These are phyloP conservation scores for Magnolia kwangsiensis DNA, from an alignment of 164 flowering plant species.

Conservation along the genomic window DNA sequence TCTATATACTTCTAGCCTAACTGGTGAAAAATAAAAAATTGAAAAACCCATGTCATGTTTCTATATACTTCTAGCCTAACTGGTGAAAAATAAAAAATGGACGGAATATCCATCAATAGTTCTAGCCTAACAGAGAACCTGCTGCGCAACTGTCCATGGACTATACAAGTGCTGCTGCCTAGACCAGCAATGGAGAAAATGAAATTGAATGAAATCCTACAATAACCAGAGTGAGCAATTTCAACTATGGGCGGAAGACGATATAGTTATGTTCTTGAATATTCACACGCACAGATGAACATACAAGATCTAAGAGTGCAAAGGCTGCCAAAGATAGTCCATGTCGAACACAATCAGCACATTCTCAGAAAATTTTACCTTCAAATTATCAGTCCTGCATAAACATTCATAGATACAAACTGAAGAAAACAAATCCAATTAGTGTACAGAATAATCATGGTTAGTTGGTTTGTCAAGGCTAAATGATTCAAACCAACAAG, in stretches of 20 bases:
- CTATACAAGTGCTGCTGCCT: neutral
- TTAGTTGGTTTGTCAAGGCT: neutral
- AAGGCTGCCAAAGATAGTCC: neutral
- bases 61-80: neutral
- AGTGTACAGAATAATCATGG: neutral
- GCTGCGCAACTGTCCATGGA: neutral
- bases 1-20: no score
- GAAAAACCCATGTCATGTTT: neutral
- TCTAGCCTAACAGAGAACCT: neutral
- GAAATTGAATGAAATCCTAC: neutral
- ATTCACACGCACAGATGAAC: neutral
- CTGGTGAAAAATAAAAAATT: no score
- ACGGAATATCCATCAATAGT: neutral
- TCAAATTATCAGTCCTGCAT: neutral
- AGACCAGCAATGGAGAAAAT: neutral
- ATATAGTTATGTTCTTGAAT: neutral
- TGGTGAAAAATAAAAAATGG: neutral
- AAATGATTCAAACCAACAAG: neutral
- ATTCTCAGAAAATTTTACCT: slow-evolving; percentile 6
- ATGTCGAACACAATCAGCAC: neutral
- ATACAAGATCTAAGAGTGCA: slow-evolving; percentile 2
- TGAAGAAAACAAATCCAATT: neutral
- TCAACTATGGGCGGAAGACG: neutral
- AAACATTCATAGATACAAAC: neutral
- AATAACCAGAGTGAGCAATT: neutral